Conservation (phyloP, 202 grass and related monocot genomes). For the Cymbopogon flexuosus region DNA sequence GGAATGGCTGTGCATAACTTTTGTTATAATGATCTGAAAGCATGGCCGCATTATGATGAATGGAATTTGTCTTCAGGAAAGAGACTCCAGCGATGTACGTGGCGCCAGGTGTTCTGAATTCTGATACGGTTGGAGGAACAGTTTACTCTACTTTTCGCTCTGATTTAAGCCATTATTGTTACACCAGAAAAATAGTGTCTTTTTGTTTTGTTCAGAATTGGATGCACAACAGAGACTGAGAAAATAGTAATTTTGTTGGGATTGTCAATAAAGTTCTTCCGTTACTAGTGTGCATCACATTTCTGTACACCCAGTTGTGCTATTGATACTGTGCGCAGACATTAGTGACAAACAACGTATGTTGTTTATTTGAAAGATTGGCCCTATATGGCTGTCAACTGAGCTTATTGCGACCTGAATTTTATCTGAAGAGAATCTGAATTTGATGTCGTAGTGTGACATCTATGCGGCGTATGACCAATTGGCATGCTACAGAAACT, state of each 20-base stretch:
- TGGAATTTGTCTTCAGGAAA: not conserved
- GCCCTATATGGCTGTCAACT: not conserved
- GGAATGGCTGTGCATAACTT: slow-evolving; percentile 18
- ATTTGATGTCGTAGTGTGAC: not conserved
- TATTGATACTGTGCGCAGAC: not conserved
- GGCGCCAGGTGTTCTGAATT: not conserved
- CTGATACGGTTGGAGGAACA: not conserved
- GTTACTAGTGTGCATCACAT: not conserved
- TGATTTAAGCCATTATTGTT: not conserved
- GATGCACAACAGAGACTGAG: not conserved
- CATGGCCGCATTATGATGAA: not conserved
- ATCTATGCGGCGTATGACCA: not conserved
- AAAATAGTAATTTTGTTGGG: not conserved
- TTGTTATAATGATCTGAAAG: slow-evolving; percentile 16
- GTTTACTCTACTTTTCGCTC: not conserved
- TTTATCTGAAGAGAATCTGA: not conserved
- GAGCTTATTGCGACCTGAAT: not conserved
- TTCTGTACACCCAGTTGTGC: not conserved
- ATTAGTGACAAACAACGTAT: not conserved
- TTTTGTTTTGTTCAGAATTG: not conserved
- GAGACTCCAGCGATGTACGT: not conserved
- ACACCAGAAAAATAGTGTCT: not conserved
- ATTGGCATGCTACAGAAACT: not conserved
- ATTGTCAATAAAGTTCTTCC: not conserved
- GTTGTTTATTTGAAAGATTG: not conserved